phyloP scores from a whole-genome alignment of 139 green algal genomes.

The Nannochloris sp. region DNA sequence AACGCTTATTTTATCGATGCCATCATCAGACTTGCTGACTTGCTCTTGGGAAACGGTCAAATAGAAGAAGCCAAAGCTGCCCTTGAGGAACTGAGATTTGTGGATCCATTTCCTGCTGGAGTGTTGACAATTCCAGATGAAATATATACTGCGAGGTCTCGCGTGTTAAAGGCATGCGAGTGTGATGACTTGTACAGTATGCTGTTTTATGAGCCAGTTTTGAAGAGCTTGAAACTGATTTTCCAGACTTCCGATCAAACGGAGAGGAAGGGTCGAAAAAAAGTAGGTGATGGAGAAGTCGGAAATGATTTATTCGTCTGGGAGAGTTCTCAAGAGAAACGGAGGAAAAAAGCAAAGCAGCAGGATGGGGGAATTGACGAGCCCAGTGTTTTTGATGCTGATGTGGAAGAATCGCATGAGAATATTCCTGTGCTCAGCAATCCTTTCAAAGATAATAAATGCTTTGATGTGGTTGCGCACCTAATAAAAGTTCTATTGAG shows the following conservation, averaged over 20 bases:
- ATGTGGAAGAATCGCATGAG: not conserved
- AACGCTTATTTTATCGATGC: constrained; percentile 41
- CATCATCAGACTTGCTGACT: constrained; percentile 67
- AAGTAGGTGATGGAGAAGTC: not conserved
- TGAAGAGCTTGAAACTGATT: constrained; percentile 5
- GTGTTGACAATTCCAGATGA: not conserved
- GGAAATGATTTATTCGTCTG: not conserved
- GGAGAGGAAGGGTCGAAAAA: not conserved
- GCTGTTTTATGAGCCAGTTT: constrained; percentile 11
- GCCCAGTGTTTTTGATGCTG: not conserved
- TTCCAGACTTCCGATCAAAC: not conserved
- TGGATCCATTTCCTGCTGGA: not conserved
- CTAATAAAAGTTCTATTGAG: not conserved
- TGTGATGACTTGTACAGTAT: constrained; percentile 26
- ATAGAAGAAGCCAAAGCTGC: constrained; percentile 29
- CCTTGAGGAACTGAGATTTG: not conserved
- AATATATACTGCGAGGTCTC: not conserved
- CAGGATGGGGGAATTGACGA: not conserved
- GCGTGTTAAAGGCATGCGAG: constrained; percentile 3
- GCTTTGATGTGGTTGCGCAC: constrained; percentile 6
- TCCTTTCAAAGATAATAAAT: constrained; percentile 2
- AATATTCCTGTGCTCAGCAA: not conserved
- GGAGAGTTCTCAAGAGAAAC: not conserved
- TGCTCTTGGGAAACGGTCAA: constrained; percentile 77
- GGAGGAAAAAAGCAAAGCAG: not conserved